Evolutionary conservation across 2,329 filamentous ascomycete species (phyloP), one percentile per base, ranked within the genome.

Genomic region (Colletotrichum kahawae): DNA sequence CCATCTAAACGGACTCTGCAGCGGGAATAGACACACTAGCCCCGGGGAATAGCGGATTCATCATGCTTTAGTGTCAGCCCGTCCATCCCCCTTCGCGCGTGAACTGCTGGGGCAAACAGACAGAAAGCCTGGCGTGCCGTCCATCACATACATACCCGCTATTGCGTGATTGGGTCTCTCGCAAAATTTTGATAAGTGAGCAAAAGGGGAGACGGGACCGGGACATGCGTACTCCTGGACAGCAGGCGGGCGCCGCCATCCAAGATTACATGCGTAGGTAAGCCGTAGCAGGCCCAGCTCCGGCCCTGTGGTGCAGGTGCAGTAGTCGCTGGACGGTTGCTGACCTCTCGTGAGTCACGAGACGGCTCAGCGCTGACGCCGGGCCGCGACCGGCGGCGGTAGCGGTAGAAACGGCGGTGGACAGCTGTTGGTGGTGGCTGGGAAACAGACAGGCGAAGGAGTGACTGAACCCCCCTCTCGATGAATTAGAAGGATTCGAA

Each of bases 61-160:
- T 16, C 43, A 51, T 33, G 21, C 54, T 29, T 9, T 60, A 60
- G 57, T 60, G 29, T 33, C 29, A 18, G 27, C 27, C 54, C 54
- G 21, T 8, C 14, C 54, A 1, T 29, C 57, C 29, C 57, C 24
- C 60, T 38, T 2, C 57, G 14, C 57, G 60, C 60, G 60, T 27
- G 60, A 63, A 63, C 60, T 63, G 33, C 60, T 63, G 60, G 60
- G 60, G 60, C 31, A 21, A 16, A 0, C 18, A 48, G 43, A 48
- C 43, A 48, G 43, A 48, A 48, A 51, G 43, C 43, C 43, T 51
- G 43, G n/a, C 24, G 9, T 43, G 60, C 60, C 60, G 69, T 36
- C 73, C 67, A 68, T 21, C 43, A 51, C 43, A 51, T 31, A 59
- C 73, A 68, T 73, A 68, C 48, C 69, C 73, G 69, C 69, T 68